Base-by-base conservation (phyloP, 768 basidiomycete genomes). In the Termitomyces titanicus region DNA sequence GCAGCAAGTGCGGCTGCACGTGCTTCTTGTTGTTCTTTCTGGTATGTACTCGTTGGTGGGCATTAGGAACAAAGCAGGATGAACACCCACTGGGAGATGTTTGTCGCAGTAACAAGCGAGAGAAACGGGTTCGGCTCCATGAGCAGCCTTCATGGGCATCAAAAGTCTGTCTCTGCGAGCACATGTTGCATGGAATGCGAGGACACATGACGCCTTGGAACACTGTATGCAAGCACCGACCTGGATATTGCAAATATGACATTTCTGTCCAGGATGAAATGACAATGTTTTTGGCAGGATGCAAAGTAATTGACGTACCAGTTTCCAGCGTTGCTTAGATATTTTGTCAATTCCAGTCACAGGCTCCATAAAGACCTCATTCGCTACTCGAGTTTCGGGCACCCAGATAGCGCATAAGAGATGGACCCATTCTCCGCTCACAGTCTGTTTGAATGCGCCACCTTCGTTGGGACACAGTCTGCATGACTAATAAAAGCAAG, bases 301-400 rank as follows among this genome's bases (percentile, higher is more conserved):
- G 11, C 31, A 47, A 40, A 29, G 35, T 5, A 55, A 40, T 47
- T 53, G 12, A 39, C 92, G 64, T 54, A 97, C 95, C 63, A 99
- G 79, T 70, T 89, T 97, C 96, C 95, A 98, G 9, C 96, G 79
- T 63, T 85, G 86, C 66, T 94, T 98, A 1, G 88, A 84, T 44
- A 99, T 89, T 58, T 77, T 82, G 48, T 98, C 92, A 0, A 93
- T 80, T 4, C 92, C 92, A 2, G 92, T 91, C 27, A 99, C 86
- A 35, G 97, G 97, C 64, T 99, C 97, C 97, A 98, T 98, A 67
- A 98, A 97, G 11, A 94, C 89, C 40, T 94, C 88, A 68, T 98
- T 98, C 18, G 87, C 87, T 1, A 98, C 92, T 22, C 87, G 82
- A 13, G 93, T 91, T 68, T 98, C 96, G 0, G 96, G 95, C 3